Base-by-base conservation (phyloP, 1,139 yeast species). In the Pichia sp. region DNA sequence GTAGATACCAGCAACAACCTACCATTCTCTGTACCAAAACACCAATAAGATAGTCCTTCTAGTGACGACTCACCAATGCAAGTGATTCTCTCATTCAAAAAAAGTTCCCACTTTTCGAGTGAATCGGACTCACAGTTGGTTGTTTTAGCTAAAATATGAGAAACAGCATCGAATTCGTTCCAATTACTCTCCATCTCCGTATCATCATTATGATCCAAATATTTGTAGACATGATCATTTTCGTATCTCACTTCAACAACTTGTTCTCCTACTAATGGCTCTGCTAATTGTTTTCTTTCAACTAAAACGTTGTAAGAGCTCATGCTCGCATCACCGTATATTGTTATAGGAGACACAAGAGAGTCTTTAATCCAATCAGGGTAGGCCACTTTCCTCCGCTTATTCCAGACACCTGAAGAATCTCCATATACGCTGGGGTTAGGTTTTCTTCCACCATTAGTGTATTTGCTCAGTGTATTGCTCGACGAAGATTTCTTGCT, bases 11-110 rank as follows among this genome's bases (percentile, higher is more conserved):
- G 79, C 65, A 87, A 88, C 3, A 82, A 60, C 4, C 82, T 77
- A 1, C 90, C 90, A 49, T 82, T 79, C 29, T 93, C 90, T 0
- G 96, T 82, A 4, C 86, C 82, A 40, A 92, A 70, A n/a, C 75
- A 79, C 75, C 79, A 76, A 57, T 70, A 78, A 19, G 63, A 63
- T 34, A 63, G 50, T n/a, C 36, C 52, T 10, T 43, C 41, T 41
- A 54, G 60, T 2, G 54, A 49, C 1, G 69, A 62, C 19, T 57
- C 63, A 38, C 60, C 59, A 19, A 63, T 56, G 43, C 63, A 60
- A 2, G 62, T 58, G 16, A 67, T 55, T 49, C 65, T 64, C 45
- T 60, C 63, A 54, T 62, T 63, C 42, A 58, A 51, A 44, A 62
- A 66, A 29, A 54, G 57, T 45, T 64, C 61, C 61, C 61, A 58